Percentiles rank a stretch among this genome's conserved stretches.
Conservation (phyloP, 2,329 filamentous ascomycete species). For the Huntiella omanensis region DNA sequence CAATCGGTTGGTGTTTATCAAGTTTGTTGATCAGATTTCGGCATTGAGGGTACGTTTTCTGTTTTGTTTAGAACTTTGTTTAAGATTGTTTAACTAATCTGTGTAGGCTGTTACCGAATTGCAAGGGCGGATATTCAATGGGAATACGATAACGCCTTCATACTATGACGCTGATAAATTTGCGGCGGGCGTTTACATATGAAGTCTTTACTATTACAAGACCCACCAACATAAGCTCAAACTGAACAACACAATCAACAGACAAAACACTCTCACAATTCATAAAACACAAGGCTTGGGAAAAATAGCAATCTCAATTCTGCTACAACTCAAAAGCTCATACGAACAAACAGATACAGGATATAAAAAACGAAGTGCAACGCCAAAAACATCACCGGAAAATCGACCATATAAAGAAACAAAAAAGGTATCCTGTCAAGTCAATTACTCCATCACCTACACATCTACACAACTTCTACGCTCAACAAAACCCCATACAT, state of each 20-base stretch:
- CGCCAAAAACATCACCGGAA: not conserved
- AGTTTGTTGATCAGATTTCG: conserved; percentile 72
- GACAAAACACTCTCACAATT: no score
- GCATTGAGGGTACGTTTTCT: conserved; percentile 52
- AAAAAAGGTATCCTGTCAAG: conserved; percentile 6
- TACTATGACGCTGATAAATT: conserved; percentile 77
- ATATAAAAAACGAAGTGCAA: not conserved
- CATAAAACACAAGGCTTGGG: no score
- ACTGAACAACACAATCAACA: no score
- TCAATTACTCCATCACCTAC: conserved; percentile 1
- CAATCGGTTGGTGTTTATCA: conserved; percentile 63
- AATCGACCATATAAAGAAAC: conserved; percentile 1
- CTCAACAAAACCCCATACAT: not conserved
- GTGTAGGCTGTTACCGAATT: conserved; percentile 70
- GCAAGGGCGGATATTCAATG: conserved; percentile 73
- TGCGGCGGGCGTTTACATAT: conserved; percentile 43
- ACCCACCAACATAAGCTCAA: no score
- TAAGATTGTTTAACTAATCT: conserved; percentile 4
- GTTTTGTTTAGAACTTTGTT: not conserved
- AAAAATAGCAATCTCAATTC: no score
- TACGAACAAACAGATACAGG: not conserved
- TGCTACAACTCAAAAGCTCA: no score
- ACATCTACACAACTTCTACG: not conserved
- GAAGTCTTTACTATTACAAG: not conserved
- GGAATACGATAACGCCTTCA: conserved; percentile 60